Base-by-base conservation (phyloP, 2,329 filamentous ascomycete genomes). In the Talaromyces sp. region DNA sequence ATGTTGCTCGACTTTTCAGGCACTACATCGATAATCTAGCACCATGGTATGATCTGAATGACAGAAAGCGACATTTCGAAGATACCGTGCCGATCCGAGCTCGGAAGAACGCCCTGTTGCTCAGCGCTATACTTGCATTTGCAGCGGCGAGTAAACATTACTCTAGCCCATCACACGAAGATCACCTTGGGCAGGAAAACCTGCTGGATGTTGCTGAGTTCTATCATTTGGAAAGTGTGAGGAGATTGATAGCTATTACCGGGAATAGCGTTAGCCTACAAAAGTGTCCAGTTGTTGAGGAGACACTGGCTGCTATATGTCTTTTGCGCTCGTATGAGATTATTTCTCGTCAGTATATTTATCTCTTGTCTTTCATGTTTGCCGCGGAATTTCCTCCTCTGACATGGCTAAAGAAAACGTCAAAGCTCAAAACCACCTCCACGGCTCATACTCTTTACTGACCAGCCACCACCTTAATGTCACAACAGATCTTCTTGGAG, bases 241-340 rank as follows among this genome's bases (percentile, higher is more conserved):
- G 72, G n/a, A 70, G 71, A 3, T 68, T 83, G 3, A 78, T 82
- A n/a, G 68, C 68, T 0, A 69, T 83, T 1, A 74, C 75, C 0
- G 69, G 74, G 2, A 69, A 71, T 1, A 73, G 75, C 14, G 62
- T 70, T 1, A 69, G 73, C 4, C 70, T 77, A 13, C 68, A 35
- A 31, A n/a, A 73, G 13, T 3, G 22, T 24, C 27, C 45, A 22
- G 22, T 49, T 49, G 22, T 49, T 49, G 75, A 75, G 13, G 74
- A 80, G 3, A 80, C 79, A 0, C 72, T 84, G 1, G 81, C 81
- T 2, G 76, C 82, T 3, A 80, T 81, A 1, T 84, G 82, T 68
- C 70, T 85, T 3, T 67, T 84, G 14, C 73, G 81, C 11, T 83
- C 81, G 0, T 84, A 82, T 61, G 82, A 84, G 68, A 83, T 84